Evolutionary conservation across 257 asterid genomes (phyloP), one percentile per base, ranked within the genome.

Genomic region (Plantago elongata): DNA sequence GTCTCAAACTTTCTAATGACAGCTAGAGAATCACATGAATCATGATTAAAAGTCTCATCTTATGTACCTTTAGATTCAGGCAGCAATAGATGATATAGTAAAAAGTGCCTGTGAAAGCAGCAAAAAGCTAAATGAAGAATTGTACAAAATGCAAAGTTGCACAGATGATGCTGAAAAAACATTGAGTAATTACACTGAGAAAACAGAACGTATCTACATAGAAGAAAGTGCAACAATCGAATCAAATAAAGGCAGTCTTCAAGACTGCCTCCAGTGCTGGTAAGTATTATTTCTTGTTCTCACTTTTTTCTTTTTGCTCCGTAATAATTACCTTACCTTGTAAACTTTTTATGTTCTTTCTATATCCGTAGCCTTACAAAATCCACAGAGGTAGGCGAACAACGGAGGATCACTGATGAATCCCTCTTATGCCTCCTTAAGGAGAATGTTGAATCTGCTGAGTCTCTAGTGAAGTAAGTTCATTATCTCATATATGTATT

Each of bases 401-500:
- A 68, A 38, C 70, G 63, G 67, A 69, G 61, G 52, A 58, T 57
- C n/a, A 69, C 72, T 61, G 72, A 74, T 60, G 81, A 74, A 60
- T 74, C 74, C 52, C 70, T 80, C 49, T 71, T 54, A 38, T 38
- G 64, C 30, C 43, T 46, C 54, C 63, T 72, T 7, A 74, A 72
- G 66, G 65, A 51, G 60, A 69, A 60, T 45, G 56, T 68, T 44
- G 75, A 68, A 37, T 74, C 78, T 2, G 56, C 73, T 7, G 78
- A 72, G 59, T 66, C 63, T 45, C 62, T 74, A n/a, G 45, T 80
- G 49, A 64, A 74, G 86, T 80, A 70, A 64, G 81, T 57, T 75
- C 68, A 51, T 17, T 5, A 0, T 22, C 27, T 22, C 16, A 13
- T 30, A 45, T 15, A 18, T 14, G 37, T 15, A 51, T 17, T 17